Evolutionary conservation across 257 asterid genomes (phyloP).

Genomic region (Haberlea rhodopensis): DNA sequence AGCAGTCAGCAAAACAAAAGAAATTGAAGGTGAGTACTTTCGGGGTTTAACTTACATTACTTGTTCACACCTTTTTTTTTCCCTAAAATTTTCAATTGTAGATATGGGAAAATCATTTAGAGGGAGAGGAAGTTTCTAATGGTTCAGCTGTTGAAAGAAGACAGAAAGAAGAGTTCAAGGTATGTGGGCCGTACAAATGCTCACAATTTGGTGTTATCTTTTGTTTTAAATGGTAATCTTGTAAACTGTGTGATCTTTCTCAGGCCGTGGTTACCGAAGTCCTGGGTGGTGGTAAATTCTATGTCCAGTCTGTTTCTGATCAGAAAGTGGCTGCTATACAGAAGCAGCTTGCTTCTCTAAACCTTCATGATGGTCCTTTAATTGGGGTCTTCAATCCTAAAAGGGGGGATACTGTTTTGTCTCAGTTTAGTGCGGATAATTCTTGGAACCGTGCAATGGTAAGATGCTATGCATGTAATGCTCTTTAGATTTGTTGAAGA

Average conservation of each 20-base stretch:
- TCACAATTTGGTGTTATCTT: background rate
- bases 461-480: constrained; percentile 27
- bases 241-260: constrained; percentile 14
- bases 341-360: constrained; percentile 78
- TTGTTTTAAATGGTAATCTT: constrained; percentile 4
- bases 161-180: constrained; percentile 82
- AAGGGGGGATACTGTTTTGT: constrained; percentile 81
- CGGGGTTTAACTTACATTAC: constrained; percentile 6
- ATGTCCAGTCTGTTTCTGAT: constrained; percentile 75
- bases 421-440: constrained; percentile 84
- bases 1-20: constrained; percentile 86
- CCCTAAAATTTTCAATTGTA: constrained; percentile 30
- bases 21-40: constrained; percentile 72
- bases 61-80: constrained; percentile 14
- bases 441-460: constrained; percentile 99
- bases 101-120: constrained; percentile 76
- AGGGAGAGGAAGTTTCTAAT: constrained; percentile 68
- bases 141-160: constrained; percentile 57
- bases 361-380: constrained; percentile 77
- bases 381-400: constrained; percentile 86
- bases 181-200: constrained; percentile 23
- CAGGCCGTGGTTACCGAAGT: constrained; percentile 88
- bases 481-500: constrained; percentile 1
- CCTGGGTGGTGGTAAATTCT: constrained; percentile 87
- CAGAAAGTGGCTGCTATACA: constrained; percentile 77